phyloP scores from a whole-genome alignment of 345 rosid genomes.

The Populus tremula region DNA sequence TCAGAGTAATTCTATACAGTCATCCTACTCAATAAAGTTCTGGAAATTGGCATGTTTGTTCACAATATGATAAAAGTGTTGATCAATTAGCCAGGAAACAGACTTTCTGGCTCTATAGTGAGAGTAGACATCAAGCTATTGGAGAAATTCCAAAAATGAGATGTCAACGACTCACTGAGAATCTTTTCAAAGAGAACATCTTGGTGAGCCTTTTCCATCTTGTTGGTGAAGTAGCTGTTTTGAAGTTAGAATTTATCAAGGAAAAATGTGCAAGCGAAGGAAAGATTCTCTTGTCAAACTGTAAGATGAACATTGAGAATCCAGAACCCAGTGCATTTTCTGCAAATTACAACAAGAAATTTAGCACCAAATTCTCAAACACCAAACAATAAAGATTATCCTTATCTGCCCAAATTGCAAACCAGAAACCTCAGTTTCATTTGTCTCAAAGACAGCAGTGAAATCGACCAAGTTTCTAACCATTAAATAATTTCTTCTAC shows the following conservation, averaged over 20 bases:
- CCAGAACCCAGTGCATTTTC: not conserved
- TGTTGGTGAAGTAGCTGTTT: constrained; percentile 53
- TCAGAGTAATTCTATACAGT: not conserved
- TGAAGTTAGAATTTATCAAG: constrained; percentile 17
- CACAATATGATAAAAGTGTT: constrained; percentile 57
- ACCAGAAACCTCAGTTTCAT: not conserved
- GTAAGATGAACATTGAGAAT: not conserved
- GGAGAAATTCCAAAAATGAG: constrained; percentile 66
- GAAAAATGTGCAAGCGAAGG: not conserved
- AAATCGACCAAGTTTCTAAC: not conserved
- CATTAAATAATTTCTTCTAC: not conserved
- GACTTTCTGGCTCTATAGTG: constrained; percentile 71
- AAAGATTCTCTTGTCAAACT: not conserved
- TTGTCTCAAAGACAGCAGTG: not conserved
- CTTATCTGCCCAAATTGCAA: not conserved
- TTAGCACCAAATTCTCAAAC: not conserved
- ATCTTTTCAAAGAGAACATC: constrained; percentile 59
- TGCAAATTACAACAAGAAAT: not conserved
- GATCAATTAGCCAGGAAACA: constrained; percentile 54
- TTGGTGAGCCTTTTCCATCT: constrained; percentile 6
- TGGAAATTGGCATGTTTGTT: constrained; percentile 6
- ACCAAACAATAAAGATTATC: not conserved
- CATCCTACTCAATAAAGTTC: not conserved
- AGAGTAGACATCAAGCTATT: constrained; percentile 56
- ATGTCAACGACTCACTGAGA: constrained; percentile 47